phyloP scores from a whole-genome alignment of 2,329 filamentous ascomycete species.

The Fusarium aywerte region DNA sequence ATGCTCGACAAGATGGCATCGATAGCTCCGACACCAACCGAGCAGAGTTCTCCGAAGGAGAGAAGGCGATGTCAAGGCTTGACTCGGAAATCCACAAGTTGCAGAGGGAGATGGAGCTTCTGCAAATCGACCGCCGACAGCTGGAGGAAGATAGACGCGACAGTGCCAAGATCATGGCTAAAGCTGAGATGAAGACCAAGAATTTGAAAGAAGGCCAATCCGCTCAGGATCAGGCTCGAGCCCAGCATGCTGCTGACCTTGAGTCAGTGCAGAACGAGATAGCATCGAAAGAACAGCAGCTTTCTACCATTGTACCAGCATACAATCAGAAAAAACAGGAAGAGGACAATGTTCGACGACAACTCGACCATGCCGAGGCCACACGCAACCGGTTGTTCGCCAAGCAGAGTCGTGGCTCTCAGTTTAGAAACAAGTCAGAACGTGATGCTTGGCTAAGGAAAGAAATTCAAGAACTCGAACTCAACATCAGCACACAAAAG shows the following conservation, averaged over 20 bases:
- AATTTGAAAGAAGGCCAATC: constrained; percentile 85
- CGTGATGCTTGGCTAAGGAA: constrained; percentile 84
- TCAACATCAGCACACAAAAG: constrained; percentile 81
- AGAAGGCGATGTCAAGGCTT: constrained; percentile 80
- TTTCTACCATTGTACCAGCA: constrained; percentile 78
- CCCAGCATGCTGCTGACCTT: constrained; percentile 77
- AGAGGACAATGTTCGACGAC: constrained; percentile 75
- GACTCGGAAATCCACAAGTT: constrained; percentile 83
- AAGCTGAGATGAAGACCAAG: constrained; percentile 86
- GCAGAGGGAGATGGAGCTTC: constrained; percentile 83
- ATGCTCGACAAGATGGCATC: constrained; percentile 80
- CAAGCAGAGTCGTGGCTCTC: constrained; percentile 89
- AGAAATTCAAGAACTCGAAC: constrained; percentile 83
- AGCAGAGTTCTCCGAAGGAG: constrained; percentile 78
- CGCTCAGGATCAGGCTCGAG: constrained; percentile 76
- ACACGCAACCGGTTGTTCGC: constrained; percentile 82
- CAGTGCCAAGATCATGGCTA: constrained; percentile 80
- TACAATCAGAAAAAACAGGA: constrained; percentile 78
- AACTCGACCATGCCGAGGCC: constrained; percentile 80
- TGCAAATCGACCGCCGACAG: constrained; percentile 85
- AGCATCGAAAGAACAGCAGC: constrained; percentile 77
- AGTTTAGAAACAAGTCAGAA: constrained; percentile 88
- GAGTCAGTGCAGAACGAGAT: constrained; percentile 79
- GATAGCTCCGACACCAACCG: constrained; percentile 87
- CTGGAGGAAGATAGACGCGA: constrained; percentile 91